phyloP scores from a whole-genome alignment of 805 yeast species.

The Monosporozyma servazzii region DNA sequence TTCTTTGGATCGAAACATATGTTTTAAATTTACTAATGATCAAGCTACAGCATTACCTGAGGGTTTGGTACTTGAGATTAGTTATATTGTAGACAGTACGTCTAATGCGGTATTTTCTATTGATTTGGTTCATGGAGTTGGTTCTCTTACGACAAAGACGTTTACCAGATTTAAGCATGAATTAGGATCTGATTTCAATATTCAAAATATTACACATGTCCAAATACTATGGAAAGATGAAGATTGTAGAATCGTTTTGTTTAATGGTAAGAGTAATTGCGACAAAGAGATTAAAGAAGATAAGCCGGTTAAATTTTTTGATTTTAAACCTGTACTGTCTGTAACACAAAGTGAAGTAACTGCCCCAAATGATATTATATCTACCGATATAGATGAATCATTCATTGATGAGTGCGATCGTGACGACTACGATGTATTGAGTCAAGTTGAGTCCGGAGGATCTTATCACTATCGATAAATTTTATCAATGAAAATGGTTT shows the following conservation, averaged over 20 bases:
- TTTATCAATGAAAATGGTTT: too few species aligned
- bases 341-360: neutral
- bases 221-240: neutral
- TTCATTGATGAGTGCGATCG: neutral
- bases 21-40: slow-evolving; percentile 3
- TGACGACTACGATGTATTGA: slow-evolving; percentile 1
- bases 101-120: neutral
- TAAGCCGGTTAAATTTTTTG: neutral
- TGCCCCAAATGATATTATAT: slow-evolving; percentile 3
- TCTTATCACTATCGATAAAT: too few species aligned
- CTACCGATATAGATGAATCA: neutral
- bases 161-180: slow-evolving; percentile 2
- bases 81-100: neutral
- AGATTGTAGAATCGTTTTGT: neutral
- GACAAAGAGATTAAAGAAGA: neutral
- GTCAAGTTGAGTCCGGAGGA: neutral
- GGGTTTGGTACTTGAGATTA: neutral
- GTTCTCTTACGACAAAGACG: slow-evolving; percentile 1
- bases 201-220: neutral
- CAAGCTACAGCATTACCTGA: neutral
- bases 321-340: neutral
- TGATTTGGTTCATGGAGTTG: slow-evolving; percentile 2
- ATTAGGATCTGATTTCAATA: neutral
- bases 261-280: neutral
- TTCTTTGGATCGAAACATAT: slow-evolving; percentile 3